These are phyloP conservation scores for Aspergillus carlsbadensis DNA, from an alignment of 495 filamentous ascomycete genomes.

Conservation along the genomic window DNA sequence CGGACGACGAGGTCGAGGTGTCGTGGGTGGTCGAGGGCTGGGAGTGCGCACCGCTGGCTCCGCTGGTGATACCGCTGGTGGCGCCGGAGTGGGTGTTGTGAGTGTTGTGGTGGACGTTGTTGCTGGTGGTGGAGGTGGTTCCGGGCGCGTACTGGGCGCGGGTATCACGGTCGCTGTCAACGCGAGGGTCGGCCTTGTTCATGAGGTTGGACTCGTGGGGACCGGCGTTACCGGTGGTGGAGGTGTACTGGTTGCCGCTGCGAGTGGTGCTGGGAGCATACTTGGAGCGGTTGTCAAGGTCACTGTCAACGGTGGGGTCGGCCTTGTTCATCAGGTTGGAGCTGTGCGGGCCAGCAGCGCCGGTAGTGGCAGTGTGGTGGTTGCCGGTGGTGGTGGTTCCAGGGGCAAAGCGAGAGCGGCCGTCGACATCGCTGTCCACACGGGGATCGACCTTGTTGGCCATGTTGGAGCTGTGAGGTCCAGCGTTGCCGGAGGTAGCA, in stretches of 20 bases:
- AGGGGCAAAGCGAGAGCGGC: conserved; percentile 27
- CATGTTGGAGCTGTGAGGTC: conserved; percentile 44
- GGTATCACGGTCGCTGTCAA: conserved; percentile 48
- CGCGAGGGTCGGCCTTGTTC: conserved; percentile 51
- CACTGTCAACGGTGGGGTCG: conserved; percentile 52
- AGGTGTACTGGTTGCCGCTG: neutral
- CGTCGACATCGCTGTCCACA: conserved; percentile 18
- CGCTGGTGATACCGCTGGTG: conserved; percentile 2
- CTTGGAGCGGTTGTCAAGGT: conserved; percentile 34
- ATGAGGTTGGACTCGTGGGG: conserved; percentile 45
- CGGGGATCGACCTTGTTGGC: conserved; percentile 49
- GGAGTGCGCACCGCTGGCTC: conserved; percentile 21
- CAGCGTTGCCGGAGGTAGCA: conserved; percentile 27
- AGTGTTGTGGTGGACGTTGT: neutral
- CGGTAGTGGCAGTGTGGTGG: conserved; percentile 14
- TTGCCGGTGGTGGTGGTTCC: conserved; percentile 18
- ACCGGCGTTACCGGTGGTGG: conserved; percentile 28
- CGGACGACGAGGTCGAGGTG: conserved; percentile 2
- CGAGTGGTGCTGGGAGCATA: conserved; percentile 20
- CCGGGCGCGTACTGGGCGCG: conserved; percentile 22
- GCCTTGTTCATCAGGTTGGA: conserved; percentile 44
- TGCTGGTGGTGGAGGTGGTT: neutral
- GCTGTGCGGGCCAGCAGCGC: conserved; percentile 37
- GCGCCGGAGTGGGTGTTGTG: no score
- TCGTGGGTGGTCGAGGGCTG: conserved; percentile 13